A percentile compares a stretch with the other conserved stretches of the same genome.
These are phyloP conservation scores for Diaporthe citriasiana DNA, from an alignment of 2,329 filamentous ascomycete species.

Conservation along the genomic window DNA sequence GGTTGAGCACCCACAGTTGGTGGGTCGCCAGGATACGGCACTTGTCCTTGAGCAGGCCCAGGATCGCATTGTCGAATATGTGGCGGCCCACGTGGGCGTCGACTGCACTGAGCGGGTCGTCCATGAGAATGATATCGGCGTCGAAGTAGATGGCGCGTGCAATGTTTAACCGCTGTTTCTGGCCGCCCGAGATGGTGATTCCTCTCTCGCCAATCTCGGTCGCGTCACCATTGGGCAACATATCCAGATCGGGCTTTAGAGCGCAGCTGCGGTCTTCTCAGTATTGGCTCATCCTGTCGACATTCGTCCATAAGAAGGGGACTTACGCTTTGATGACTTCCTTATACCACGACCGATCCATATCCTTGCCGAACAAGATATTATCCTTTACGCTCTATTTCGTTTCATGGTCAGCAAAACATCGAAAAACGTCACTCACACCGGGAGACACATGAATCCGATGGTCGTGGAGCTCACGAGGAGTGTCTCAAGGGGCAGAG, in stretches of 20 bases:
- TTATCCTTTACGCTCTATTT: conserved; percentile 80
- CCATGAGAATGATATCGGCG: conserved; percentile 51
- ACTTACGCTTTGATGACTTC: conserved; percentile 79
- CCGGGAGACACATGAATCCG: neutral
- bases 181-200: conserved; percentile 96
- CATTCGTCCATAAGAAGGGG: neutral
- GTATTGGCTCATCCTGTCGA: neutral
- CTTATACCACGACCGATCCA: conserved; percentile 84
- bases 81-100: conserved; percentile 53
- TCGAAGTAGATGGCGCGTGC: conserved; percentile 70
- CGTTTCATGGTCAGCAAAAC: neutral
- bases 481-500: neutral
- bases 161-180: conserved; percentile 96
- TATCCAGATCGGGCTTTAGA: conserved; percentile 86
- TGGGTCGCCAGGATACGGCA: conserved; percentile 79
- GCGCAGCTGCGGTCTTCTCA: conserved; percentile 73
- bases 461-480: neutral
- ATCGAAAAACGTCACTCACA: neutral
- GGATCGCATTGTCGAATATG: conserved; percentile 78
- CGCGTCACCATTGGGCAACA: conserved; percentile 89
- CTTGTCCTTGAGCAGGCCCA: conserved; percentile 74
- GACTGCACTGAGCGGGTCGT: conserved; percentile 52
- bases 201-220: conserved; percentile 97
- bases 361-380: conserved; percentile 87
- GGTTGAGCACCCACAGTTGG: conserved; percentile 75